Evolutionary conservation across 2,329 filamentous ascomycete genomes (phyloP).

Genomic region (Epichloe brachyelytri): DNA sequence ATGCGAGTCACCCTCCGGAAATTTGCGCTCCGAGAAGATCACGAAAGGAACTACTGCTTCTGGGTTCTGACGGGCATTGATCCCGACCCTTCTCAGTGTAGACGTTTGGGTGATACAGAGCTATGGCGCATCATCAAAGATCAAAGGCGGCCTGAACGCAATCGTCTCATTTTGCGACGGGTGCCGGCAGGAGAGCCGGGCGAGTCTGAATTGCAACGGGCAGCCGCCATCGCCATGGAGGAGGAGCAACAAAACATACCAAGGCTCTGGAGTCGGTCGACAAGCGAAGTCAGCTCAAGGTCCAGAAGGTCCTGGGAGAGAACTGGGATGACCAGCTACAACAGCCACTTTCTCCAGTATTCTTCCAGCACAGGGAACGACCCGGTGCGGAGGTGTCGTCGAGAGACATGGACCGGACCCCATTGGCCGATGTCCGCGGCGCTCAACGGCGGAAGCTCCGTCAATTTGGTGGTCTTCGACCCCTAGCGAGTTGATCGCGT

Average conservation of each 20-base stretch:
- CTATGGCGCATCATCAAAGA: slow-evolving; percentile 86
- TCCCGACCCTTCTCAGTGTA: slow-evolving; percentile 67
- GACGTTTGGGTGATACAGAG: slow-evolving; percentile 74
- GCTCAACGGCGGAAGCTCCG: slow-evolving; percentile 44
- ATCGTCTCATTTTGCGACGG: slow-evolving; percentile 79
- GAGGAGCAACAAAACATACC: slow-evolving; percentile 63
- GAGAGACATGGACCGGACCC: slow-evolving; percentile 44
- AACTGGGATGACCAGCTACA: slow-evolving; percentile 68
- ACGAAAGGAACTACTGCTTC: slow-evolving; percentile 93
- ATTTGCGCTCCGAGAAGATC: slow-evolving; percentile 75
- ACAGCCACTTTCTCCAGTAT: slow-evolving; percentile 75
- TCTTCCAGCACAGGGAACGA: slow-evolving; percentile 55
- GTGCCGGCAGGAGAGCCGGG: slow-evolving; percentile 89
- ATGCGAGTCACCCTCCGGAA: slow-evolving; percentile 83
- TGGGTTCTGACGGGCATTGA: slow-evolving; percentile 82
- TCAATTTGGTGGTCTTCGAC: slow-evolving; percentile 81
- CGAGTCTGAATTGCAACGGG: slow-evolving; percentile 71
- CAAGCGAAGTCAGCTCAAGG: slow-evolving; percentile 71
- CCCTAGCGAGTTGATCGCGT: slow-evolving; percentile 96
- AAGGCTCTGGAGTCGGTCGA: slow-evolving; percentile 52
- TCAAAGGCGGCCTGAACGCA: slow-evolving; percentile 70
- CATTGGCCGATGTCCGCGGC: slow-evolving; percentile 32
- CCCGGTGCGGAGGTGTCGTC: slow-evolving; percentile 42
- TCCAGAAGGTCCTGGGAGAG: slow-evolving; percentile 81
- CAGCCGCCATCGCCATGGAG: slow-evolving; percentile 79